Conservation (phyloP, 352 stramenopile species). For the Globisporangium heterothallicum region DNA sequence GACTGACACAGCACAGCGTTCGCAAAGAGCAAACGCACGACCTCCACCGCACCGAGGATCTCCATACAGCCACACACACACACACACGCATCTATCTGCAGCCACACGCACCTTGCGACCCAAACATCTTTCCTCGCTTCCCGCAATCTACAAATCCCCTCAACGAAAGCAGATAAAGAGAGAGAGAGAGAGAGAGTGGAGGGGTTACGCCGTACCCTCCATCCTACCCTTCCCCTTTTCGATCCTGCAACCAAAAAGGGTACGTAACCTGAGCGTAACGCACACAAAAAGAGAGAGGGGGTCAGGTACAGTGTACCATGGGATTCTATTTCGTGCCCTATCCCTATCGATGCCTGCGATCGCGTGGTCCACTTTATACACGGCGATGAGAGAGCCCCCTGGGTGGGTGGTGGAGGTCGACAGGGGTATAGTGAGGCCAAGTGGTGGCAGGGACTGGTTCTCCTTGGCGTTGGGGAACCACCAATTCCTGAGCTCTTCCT, state of each 20-base stretch:
- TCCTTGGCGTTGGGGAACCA: conserved; percentile 76
- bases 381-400: not conserved
- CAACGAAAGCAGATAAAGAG: not conserved
- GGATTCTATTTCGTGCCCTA: not conserved
- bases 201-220: not conserved
- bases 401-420: conserved; percentile 18
- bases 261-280: not conserved
- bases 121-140: conserved; percentile 12
- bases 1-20: too few relatives aligned
- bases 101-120: conserved; percentile 18
- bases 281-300: too few relatives aligned
- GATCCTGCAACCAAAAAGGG: not conserved
- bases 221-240: too few relatives aligned
- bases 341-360: not conserved
- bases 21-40: too few relatives aligned
- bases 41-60: not conserved
- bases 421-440: conserved; percentile 50
- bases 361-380: not conserved
- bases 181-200: not conserved
- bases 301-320: not conserved
- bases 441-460: conserved; percentile 62
- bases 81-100: not conserved
- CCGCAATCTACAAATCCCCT: too few relatives aligned
- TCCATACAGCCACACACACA: not conserved
- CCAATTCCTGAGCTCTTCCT: conserved; percentile 47